phyloP scores from a whole-genome alignment of 2,329 filamentous ascomycete species.

The Bipolaris victoriae region DNA sequence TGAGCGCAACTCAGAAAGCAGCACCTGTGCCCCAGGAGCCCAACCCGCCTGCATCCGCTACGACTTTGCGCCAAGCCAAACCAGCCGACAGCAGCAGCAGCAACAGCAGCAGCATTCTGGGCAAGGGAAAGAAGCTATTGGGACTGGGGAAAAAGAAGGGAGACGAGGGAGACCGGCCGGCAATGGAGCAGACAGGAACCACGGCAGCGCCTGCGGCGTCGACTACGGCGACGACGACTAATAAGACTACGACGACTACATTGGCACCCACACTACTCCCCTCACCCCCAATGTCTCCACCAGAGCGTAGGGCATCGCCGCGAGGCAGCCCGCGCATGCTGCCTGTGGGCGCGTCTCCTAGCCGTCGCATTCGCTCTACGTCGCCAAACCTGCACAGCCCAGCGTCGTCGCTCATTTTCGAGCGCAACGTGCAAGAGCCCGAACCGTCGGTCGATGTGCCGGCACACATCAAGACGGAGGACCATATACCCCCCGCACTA shows the following conservation, averaged over 20 bases:
- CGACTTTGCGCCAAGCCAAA: constrained; percentile 29
- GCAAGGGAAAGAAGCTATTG: constrained; percentile 48
- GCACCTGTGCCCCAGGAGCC: constrained; percentile 13
- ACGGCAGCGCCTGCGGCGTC: constrained; percentile 12
- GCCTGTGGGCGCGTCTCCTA: constrained; percentile 62
- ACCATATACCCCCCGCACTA: constrained; percentile 88
- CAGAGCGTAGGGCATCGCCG: constrained; percentile 41
- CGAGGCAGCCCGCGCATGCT: constrained; percentile 47
- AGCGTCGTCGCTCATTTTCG: constrained; percentile 80
- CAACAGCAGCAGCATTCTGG: constrained; percentile 34
- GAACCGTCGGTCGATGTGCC: constrained; percentile 87
- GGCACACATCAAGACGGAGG: constrained; percentile 90
- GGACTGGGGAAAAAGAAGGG: constrained; percentile 48
- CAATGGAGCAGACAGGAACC: constrained; percentile 15
- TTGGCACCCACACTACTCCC: constrained; percentile 35
- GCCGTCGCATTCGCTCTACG: constrained; percentile 67
- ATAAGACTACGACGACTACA: constrained; percentile 11
- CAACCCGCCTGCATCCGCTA: constrained; percentile 23
- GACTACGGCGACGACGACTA: constrained; percentile 10
- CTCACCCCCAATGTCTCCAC: constrained; percentile 40
- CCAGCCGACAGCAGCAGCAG: constrained; percentile 29
- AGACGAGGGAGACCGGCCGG: constrained; percentile 17
- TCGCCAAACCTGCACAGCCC: constrained; percentile 83
- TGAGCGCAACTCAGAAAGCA: constrained; percentile 18
- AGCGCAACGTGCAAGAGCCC: constrained; percentile 87